These are phyloP conservation scores for Candida sp. DNA, from an alignment of 1,139 yeast genomes.

Conservation along the genomic window DNA sequence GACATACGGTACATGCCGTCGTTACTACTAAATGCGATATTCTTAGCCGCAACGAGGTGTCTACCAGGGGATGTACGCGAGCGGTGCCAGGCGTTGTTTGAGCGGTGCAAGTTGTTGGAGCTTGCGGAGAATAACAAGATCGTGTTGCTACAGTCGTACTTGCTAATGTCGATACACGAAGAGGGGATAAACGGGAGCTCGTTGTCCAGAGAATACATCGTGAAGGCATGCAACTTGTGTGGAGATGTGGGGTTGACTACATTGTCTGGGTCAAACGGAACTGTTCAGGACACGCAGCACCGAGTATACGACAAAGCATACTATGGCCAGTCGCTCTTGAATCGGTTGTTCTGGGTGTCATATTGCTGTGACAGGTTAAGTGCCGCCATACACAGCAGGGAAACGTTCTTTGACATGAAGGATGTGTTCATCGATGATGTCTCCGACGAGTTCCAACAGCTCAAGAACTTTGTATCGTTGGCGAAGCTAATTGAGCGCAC, in stretches of 20 bases:
- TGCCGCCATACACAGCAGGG: constrained; percentile 27
- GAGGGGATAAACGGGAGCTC: constrained; percentile 30
- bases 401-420: constrained; percentile 23
- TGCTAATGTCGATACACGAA: constrained; percentile 28
- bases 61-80: constrained; percentile 18
- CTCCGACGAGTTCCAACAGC: constrained; percentile 22
- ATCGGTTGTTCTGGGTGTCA: constrained; percentile 28
- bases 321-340: constrained; percentile 19
- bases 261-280: constrained; percentile 23
- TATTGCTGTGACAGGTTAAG: constrained; percentile 28
- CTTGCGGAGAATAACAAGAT: constrained; percentile 27
- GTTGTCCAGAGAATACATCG: constrained; percentile 22
- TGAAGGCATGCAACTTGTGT: constrained; percentile 26
- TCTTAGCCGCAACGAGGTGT: constrained; percentile 23
- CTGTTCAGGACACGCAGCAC: constrained; percentile 7
- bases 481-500: constrained; percentile 24
- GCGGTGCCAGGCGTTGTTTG: constrained; percentile 22
- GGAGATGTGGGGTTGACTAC: constrained; percentile 29
- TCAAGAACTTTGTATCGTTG: constrained; percentile 21
- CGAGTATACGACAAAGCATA: constrained; percentile 9
- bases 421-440: constrained; percentile 26
- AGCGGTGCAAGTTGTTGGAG: constrained; percentile 26
- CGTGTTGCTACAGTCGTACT: constrained; percentile 26
- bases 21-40: constrained; percentile 27
- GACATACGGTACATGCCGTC: constrained; percentile 18